Evolutionary conservation across 2,329 filamentous ascomycete species (phyloP).

Genomic region (Phoma sp.): DNA sequence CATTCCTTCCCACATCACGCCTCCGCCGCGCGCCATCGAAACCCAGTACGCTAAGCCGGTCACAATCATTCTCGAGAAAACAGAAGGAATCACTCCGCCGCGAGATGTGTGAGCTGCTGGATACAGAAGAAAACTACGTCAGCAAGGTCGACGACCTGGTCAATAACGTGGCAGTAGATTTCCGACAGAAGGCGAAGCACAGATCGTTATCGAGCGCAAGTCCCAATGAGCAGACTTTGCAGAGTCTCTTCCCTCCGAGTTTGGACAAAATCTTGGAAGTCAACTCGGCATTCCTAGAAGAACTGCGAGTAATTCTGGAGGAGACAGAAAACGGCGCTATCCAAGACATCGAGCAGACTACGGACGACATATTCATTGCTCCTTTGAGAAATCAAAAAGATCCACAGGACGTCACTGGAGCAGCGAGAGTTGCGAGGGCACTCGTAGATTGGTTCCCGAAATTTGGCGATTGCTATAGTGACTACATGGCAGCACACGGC

Average conservation of each 20-base stretch:
- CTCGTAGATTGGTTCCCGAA: slow-evolving; percentile 91
- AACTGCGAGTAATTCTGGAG: slow-evolving; percentile 77
- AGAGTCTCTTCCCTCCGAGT: slow-evolving; percentile 79
- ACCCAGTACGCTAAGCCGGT: slow-evolving; percentile 78
- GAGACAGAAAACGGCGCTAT: slow-evolving; percentile 82
- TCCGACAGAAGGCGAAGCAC: slow-evolving; percentile 70
- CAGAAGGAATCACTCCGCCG: slow-evolving; percentile 85
- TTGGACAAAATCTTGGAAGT: slow-evolving; percentile 80
- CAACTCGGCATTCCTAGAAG: slow-evolving; percentile 80
- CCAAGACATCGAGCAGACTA: slow-evolving; percentile 70
- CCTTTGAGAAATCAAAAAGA: slow-evolving; percentile 43
- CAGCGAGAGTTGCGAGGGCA: slow-evolving; percentile 76
- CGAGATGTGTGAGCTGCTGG: slow-evolving; percentile 87
- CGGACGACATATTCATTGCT: slow-evolving; percentile 48
- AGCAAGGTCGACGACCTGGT: slow-evolving; percentile 85
- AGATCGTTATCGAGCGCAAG: slow-evolving; percentile 67
- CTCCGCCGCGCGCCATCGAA: slow-evolving; percentile 86
- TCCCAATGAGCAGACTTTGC: slow-evolving; percentile 73
- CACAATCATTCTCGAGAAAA: slow-evolving; percentile 75
- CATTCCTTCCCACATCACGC: slow-evolving; percentile 86
- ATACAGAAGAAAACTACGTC: slow-evolving; percentile 94
- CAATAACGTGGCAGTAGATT: slow-evolving; percentile 78
- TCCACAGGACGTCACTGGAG: slow-evolving; percentile 75
- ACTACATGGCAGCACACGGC: slow-evolving; percentile 90
- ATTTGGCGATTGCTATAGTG: slow-evolving; percentile 88